phyloP scores from a whole-genome alignment of 345 rosid species.

The Bretschneidera sinensis region DNA sequence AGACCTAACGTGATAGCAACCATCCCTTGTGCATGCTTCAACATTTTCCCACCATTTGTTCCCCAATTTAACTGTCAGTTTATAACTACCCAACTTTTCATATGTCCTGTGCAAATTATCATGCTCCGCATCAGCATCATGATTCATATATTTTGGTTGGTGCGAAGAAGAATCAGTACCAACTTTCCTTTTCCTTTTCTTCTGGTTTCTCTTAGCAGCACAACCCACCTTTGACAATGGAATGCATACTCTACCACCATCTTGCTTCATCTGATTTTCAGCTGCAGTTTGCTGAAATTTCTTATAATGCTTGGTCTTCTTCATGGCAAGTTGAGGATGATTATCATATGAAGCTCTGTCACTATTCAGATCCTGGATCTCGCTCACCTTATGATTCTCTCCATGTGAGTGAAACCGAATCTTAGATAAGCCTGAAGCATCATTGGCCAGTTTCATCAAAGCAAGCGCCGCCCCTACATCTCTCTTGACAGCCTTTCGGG shows the following conservation, averaged over 20 bases:
- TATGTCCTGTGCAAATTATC: not conserved
- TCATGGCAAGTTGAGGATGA: not conserved
- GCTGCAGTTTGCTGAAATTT: too few relatives aligned
- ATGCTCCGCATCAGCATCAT: not conserved
- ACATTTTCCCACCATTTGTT: not conserved
- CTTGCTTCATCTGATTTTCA: not conserved
- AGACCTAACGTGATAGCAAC: constrained; percentile 7
- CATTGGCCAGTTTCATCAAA: constrained; percentile 14
- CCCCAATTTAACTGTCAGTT: too few relatives aligned
- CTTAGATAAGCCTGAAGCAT: not conserved
- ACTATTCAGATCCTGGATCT: not conserved
- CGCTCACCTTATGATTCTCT: not conserved
- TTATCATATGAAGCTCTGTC: not conserved
- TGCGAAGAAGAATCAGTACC: not conserved
- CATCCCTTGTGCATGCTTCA: not conserved
- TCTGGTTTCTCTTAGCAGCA: not conserved
- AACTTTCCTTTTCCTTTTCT: constrained; percentile 1
- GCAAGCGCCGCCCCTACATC: constrained; percentile 10
- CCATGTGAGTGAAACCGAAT: not conserved
- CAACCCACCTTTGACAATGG: too few relatives aligned
- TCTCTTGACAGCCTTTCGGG: not conserved
- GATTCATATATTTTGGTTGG: not conserved
- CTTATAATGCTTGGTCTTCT: not conserved
- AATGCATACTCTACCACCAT: not conserved
- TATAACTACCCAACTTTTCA: too few relatives aligned